Conservation (phyloP, 2,329 filamentous ascomycete species). For the Trichophyton schoenleinii region DNA sequence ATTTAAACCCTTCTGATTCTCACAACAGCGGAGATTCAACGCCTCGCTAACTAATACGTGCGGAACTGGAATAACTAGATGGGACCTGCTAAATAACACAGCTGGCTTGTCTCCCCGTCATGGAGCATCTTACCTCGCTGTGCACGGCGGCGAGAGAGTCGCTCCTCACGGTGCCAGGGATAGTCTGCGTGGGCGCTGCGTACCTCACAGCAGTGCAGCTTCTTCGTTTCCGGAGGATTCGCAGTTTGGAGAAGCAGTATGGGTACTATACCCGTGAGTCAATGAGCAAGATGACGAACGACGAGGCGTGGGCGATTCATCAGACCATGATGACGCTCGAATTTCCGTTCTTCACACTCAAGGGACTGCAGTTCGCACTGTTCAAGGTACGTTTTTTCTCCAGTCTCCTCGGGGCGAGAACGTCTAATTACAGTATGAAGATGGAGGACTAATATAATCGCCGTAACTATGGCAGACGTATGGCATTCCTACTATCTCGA, state of each 20-base stretch:
- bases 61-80: not conserved
- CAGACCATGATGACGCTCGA: constrained; percentile 38
- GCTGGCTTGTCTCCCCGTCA: not conserved
- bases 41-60: too few species aligned
- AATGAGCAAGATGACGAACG: constrained; percentile 41
- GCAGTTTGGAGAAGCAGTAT: constrained; percentile 30
- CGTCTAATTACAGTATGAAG: not conserved
- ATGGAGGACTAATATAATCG: not conserved
- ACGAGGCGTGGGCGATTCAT: constrained; percentile 42
- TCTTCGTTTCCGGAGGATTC: constrained; percentile 30
- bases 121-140: not conserved
- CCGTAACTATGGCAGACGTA: constrained; percentile 33
- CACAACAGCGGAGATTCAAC: too few species aligned
- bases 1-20: too few species aligned
- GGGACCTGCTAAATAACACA: not conserved
- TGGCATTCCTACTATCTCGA: constrained; percentile 42
- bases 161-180: not conserved
- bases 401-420: not conserved
- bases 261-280: constrained; percentile 35
- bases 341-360: constrained; percentile 42
- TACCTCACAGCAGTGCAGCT: constrained; percentile 25
- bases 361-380: constrained; percentile 46
- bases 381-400: constrained; percentile 36
- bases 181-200: constrained; percentile 1
- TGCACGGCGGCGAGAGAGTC: not conserved